Evolutionary conservation across 345 rosid genomes (phyloP), one percentile per base, ranked within the genome.

Genomic region (Isatis tinctoria): DNA sequence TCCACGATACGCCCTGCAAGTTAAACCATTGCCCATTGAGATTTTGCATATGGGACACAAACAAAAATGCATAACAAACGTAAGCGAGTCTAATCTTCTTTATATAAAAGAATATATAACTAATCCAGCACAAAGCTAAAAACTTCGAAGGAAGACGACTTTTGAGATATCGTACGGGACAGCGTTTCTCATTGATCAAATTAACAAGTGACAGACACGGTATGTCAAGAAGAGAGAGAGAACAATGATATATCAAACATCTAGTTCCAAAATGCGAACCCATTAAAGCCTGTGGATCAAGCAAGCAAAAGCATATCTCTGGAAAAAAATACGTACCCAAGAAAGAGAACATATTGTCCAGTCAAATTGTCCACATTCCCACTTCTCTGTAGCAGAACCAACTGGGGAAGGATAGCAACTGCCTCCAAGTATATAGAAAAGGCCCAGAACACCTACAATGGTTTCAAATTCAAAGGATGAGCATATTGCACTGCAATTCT

Each of bases 281-380:
- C 1, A 5, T 67, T 18, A 30, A 37, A 40, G 68, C 45, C 39
- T 60, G 18, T 17, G 43, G 67, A 59, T 44, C 59, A 67, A 49
- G 67, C 28, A 27, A 57, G 35, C 22, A 68, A 40, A 36, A 5
- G 4, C 11, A 39, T 10, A 51, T 44, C 27, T 54, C 13, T 30
- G 48, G 60, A 53, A 64, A 70, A 26, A 53, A 41, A 74, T 10
- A 78, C 92, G 64, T 86, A 93, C 98, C 98, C 98, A 49, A 93
- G 93, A 73, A 93, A 85, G 85, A 91, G 78, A 66, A 93, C 94
- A 82, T 93, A 93, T 85, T 93, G 97, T 60, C 97, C 98, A 0
- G 98, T 88, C 79, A 91, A 79, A 79, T 93, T 93, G 85, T 93
- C 98, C 65, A 93, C 98, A 77, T 93, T 93, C 64, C 98, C 94